Base-by-base conservation (phyloP, 345 rosid genomes). In the Brassica nigra region DNA sequence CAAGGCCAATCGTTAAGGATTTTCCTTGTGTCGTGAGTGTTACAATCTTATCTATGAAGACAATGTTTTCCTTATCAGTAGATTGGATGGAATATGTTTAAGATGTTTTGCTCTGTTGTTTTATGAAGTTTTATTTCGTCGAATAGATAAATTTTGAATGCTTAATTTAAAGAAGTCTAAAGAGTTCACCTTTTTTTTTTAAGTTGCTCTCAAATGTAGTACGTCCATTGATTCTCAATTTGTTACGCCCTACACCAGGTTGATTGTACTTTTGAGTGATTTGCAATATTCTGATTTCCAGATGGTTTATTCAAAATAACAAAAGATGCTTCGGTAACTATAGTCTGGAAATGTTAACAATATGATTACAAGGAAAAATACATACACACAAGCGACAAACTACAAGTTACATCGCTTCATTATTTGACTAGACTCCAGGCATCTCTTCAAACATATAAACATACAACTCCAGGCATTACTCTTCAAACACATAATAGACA, bases 1-100 rank as follows among this genome's bases (percentile, higher is more conserved):
- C 10, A 92, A 92, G 85, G 94, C 95, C 65, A 92, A 92, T 71
- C 95, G 93, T 80, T 92, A 77, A 89, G 49, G 66, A 10, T 3
- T 6, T 54, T 54, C 12, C 39, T 18, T 80, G 57, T 20, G 5
- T 28, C 37, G 16, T 54, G 61, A 5, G 16, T 9, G 37, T 72
- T 73, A 31, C 30, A 58, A 23, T 81, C 72, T 62, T 57, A 14
- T 54, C 73, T 33, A 9, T 29, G 55, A 57, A 18, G 28, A 31
- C 34, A 16, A 5, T 70, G 76, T 64, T 70, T 64, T 75, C 3
- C 39, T 66, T 65, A 8, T 71, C 80, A 31, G 6, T 74, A 66
- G 76, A 57, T 57, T 44, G 15, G 6, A 14, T 14, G 57, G 55
- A 75, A 76, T 76, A 75, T 75, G 69, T 75, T 30, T 59, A 37